Base-by-base conservation (phyloP, 768 basidiomycete species). In the Lactarius psammicola region DNA sequence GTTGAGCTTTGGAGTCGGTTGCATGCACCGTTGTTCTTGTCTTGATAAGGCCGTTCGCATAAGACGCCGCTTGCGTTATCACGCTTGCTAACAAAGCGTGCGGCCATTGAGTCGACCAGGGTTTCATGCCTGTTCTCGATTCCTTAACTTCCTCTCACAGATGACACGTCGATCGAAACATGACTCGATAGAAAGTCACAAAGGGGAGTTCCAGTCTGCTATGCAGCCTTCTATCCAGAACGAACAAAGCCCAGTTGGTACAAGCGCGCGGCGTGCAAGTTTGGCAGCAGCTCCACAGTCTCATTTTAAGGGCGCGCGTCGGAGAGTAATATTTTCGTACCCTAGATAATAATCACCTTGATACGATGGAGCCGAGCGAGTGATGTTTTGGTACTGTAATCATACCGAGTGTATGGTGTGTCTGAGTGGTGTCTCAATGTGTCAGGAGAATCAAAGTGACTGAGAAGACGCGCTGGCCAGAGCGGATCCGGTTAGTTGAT, bases 91-190 rank as follows among this genome's bases (percentile, higher is more conserved):
- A 30, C 36, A 20, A 53, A 51, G 40, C 23, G 30, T n/a, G 28
- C 53, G 20, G 38, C 54, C 54, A 28, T 28, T 15, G 26, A 54
- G 51, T 23, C 51, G 30, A 53, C 17, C 36, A 13, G 55, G 23
- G 23, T 60, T 30, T 28, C 42, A 56, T 42, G 59, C 44, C 38
- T 34, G 18, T 17, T 20, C 53, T 34, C 31, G 54, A 30, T 46
- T 9, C 44, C 44, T 3, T 10, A 0, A 26, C 44, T 33, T 11
- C 60, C 33, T 40, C 7, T 30, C 51, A 26, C n/a, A 40, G 40
- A 26, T 31, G 36, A 54, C 42, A 40, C 15, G 40, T 42, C 38
- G 40, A 61, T 65, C 59, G 55, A 31, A 44, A 65, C 38, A 54
- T 9, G 26, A 55, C 28, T 18, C 55, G 40, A 23, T 13, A 23